Evolutionary conservation across 768 basidiomycete genomes (phyloP).

Genomic region (Boletus sensibilis): DNA sequence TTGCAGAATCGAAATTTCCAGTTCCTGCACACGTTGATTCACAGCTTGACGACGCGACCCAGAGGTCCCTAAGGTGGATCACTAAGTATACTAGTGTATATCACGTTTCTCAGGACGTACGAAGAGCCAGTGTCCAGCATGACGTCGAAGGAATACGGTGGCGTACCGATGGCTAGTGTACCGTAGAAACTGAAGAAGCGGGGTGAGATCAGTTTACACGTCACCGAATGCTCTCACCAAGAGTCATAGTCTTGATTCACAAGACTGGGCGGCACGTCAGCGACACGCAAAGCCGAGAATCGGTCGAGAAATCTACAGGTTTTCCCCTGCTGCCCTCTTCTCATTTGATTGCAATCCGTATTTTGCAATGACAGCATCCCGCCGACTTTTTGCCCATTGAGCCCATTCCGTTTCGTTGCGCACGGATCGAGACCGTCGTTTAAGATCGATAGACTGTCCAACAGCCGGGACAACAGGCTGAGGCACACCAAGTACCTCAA

Average conservation of each 20-base stretch:
- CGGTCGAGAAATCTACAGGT: slow-evolving; percentile 37
- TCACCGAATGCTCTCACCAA: slow-evolving; percentile 37
- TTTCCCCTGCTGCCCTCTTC: slow-evolving; percentile 48
- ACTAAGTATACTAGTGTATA: neutral
- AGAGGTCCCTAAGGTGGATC: slow-evolving; percentile 44
- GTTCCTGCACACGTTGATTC: slow-evolving; percentile 33
- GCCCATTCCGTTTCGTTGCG: slow-evolving; percentile 24
- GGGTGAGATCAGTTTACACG: neutral
- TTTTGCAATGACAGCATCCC: slow-evolving; percentile 43
- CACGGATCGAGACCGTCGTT: slow-evolving; percentile 7
- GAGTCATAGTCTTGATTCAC: slow-evolving; percentile 65
- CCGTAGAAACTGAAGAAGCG: slow-evolving; percentile 32
- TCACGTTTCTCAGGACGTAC: slow-evolving; percentile 15
- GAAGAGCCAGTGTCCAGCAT: slow-evolving; percentile 53
- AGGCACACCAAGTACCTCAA: slow-evolving; percentile 13
- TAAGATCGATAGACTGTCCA: slow-evolving; percentile 25
- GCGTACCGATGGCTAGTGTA: slow-evolving; percentile 43
- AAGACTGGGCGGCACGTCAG: slow-evolving; percentile 39
- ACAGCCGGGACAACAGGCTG: slow-evolving; percentile 5
- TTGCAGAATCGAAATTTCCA: slow-evolving; percentile 32
- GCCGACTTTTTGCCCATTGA: slow-evolving; percentile 46
- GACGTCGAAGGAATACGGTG: slow-evolving; percentile 44
- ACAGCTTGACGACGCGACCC: slow-evolving; percentile 43
- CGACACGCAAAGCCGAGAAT: neutral
- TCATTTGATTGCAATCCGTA: slow-evolving; percentile 37